Evolutionary conservation across 176 grass and related monocot species (phyloP), one percentile per base, ranked within the genome.

Genomic region (Themeda triandra): DNA sequence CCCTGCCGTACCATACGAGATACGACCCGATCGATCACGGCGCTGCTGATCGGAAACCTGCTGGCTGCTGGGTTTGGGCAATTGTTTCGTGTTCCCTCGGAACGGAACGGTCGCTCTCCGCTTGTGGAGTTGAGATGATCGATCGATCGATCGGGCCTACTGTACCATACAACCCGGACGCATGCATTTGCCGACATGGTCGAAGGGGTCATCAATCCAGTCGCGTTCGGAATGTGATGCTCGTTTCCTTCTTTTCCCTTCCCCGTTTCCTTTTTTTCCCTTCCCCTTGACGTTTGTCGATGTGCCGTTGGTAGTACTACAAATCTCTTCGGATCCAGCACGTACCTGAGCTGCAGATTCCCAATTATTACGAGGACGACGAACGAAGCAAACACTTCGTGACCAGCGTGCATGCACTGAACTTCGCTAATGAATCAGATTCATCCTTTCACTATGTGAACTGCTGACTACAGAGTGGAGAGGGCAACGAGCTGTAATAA

Each of bases 101-200:
- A 1, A 33, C 32, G 17, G 6, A 6, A 2, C 51, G 53, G 29
- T 74, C 69, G 7, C 27, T 83, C 70, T 49, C 58, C 28, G 42
- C 49, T 49, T 51, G 3, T 37, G 7, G 0, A 13, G 60, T 21
- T 10, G 69, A 35, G 69, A 71, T 2, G 68, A 71, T 11, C 59
- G 24, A 21, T n/a, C 2, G 0, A n/a, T n/a, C n/a, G n/a, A n/a
- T n/a, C n/a, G n/a, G n/a, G n/a, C n/a, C n/a, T n/a, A n/a, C n/a
- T n/a, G n/a, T n/a, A n/a, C n/a, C n/a, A n/a, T n/a, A n/a, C n/a
- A n/a, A n/a, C n/a, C n/a, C n/a, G 17, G 30, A 5, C 17, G 41
- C 15, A 10, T 13, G 49, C 37, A 8, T 86, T 71, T 73, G 76
- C 84, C 54, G 76, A 86, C 66, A 79, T 28, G 27, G 21, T 56